These are phyloP conservation scores for Didymella sp. DNA, from an alignment of 2,329 filamentous ascomycete species.

Conservation along the genomic window DNA sequence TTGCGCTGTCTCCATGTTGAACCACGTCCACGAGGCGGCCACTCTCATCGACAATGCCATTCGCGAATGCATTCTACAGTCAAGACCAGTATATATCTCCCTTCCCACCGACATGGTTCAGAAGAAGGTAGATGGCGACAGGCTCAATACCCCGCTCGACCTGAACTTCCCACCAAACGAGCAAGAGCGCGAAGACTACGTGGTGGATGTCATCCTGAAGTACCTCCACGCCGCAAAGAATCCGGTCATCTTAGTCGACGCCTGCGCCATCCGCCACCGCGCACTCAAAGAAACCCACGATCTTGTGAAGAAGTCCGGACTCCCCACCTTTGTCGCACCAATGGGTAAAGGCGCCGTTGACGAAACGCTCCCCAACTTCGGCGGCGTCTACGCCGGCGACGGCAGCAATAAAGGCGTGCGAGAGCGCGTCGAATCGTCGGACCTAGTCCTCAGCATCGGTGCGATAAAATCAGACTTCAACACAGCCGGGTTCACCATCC, in stretches of 20 bases:
- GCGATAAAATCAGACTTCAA: constrained; percentile 80
- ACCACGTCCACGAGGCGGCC: constrained; percentile 72
- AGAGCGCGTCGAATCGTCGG: constrained; percentile 70
- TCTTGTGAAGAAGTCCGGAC: constrained; percentile 73
- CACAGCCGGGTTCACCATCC: constrained; percentile 82
- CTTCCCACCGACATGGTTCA: constrained; percentile 82
- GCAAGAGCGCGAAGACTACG: constrained; percentile 75
- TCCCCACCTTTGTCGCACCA: constrained; percentile 86
- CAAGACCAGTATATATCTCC: constrained; percentile 82
- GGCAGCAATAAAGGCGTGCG: constrained; percentile 72
- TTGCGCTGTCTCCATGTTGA: constrained; percentile 73
- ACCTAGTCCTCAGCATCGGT: constrained; percentile 75
- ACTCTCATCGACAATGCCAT: constrained; percentile 79
- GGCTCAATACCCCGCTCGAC: constrained; percentile 74
- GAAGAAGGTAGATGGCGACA: constrained; percentile 75
- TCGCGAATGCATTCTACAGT: constrained; percentile 74
- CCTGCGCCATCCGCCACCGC: constrained; percentile 79
- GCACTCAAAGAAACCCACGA: constrained; percentile 75
- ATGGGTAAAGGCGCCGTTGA: constrained; percentile 89
- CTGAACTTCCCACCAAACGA: constrained; percentile 71
- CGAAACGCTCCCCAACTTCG: constrained; percentile 76
- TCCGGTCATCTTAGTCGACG: constrained; percentile 82
- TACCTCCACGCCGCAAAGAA: constrained; percentile 75
- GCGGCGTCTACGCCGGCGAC: constrained; percentile 84
- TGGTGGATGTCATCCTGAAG: constrained; percentile 79